phyloP scores from a whole-genome alignment of 129 eudicot species.

The Helianthus tuberosus region DNA sequence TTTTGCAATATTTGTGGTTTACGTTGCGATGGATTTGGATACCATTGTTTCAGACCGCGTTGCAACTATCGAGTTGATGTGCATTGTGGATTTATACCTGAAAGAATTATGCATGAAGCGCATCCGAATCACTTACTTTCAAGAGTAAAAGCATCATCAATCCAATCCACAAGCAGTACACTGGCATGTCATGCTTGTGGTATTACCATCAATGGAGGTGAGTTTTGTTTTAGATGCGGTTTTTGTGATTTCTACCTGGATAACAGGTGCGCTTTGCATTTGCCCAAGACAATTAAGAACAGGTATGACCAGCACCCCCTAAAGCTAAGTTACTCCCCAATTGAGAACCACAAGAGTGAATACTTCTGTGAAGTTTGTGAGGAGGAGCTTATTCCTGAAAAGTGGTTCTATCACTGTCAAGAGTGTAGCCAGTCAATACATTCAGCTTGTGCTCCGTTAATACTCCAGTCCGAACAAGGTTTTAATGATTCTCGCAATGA shows the following conservation, averaged over 20 bases:
- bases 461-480: slow-evolving; percentile 2
- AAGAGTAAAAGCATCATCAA: background rate
- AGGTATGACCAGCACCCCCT: slow-evolving; percentile 27
- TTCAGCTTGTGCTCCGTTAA: slow-evolving; percentile 21
- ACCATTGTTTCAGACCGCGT: background rate
- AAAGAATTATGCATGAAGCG: slow-evolving; percentile 1
- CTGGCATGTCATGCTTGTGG: background rate
- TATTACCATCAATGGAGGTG: background rate
- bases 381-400: background rate
- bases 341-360: slow-evolving; percentile 13
- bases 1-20: background rate
- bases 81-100: background rate
- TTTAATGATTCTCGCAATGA: background rate
- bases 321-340: slow-evolving; percentile 17
- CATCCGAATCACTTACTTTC: slow-evolving; percentile 11
- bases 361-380: slow-evolving; percentile 33
- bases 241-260: background rate
- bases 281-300: slow-evolving; percentile 20
- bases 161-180: background rate
- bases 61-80: background rate
- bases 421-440: slow-evolving; percentile 24
- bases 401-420: slow-evolving; percentile 26
- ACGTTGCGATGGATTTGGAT: slow-evolving; percentile 16
- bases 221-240: background rate
- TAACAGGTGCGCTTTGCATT: background rate